These are phyloP conservation scores for Alternaria ventricosa DNA, from an alignment of 2,329 filamentous ascomycete genomes.

Conservation along the genomic window DNA sequence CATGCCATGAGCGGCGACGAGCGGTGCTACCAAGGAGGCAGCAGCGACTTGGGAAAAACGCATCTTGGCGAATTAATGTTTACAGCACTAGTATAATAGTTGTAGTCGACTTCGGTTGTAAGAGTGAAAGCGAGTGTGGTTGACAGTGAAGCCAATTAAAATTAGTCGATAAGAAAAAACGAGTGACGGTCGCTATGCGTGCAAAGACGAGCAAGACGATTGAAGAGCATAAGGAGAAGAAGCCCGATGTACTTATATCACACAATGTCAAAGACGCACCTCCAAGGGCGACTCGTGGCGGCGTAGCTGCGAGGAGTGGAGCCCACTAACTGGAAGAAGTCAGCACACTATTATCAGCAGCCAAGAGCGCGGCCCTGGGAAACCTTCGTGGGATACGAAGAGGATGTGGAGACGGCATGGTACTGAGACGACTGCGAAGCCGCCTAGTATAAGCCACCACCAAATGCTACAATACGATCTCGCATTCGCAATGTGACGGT, in stretches of 20 bases:
- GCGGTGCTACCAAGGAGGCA: conserved; percentile 37
- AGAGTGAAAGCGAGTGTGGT: conserved; percentile 21
- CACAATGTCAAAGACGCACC: conserved; percentile 6
- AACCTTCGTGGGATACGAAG: conserved; percentile 22
- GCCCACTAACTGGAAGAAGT: conserved; percentile 18
- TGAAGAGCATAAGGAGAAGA: conserved; percentile 12
- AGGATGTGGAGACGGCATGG: conserved; percentile 17
- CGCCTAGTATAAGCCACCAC: not conserved
- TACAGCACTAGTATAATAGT: not conserved
- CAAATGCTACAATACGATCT: not conserved
- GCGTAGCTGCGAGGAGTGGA: conserved; percentile 24
- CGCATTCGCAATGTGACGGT: not conserved
- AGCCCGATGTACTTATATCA: conserved; percentile 29
- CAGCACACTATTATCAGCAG: conserved; percentile 24
- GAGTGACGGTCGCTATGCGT: conserved; percentile 35
- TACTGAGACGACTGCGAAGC: not conserved
- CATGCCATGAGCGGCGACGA: conserved; percentile 41
- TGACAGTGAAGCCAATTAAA: conserved; percentile 24
- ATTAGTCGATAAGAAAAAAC: conserved; percentile 20
- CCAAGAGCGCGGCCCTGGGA: conserved; percentile 25
- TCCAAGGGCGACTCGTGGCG: conserved; percentile 24
- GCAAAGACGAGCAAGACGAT: conserved; percentile 34
- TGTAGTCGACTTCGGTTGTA: not conserved
- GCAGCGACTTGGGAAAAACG: conserved; percentile 39
- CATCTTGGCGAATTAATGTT: conserved; percentile 27